Evolutionary conservation across 2,329 filamentous ascomycete genomes (phyloP).

Genomic region (Sporothrix dimorphospora): DNA sequence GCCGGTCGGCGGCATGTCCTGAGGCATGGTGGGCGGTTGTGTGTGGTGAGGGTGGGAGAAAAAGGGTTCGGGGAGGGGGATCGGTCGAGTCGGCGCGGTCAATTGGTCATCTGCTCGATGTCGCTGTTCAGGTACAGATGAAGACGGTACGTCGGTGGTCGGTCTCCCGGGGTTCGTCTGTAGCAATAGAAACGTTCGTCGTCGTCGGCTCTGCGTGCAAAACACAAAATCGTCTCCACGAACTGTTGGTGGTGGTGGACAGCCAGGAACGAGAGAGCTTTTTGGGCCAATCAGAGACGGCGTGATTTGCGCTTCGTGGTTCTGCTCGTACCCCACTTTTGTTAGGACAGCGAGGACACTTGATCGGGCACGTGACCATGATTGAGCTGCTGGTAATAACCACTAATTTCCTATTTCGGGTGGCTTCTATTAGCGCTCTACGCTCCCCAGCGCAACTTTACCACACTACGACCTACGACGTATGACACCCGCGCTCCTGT

Average conservation of each 20-base stretch:
- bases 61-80: background rate
- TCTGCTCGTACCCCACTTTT: background rate
- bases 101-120: slow-evolving; percentile 7
- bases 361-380: background rate
- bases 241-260: background rate
- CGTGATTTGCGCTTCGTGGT: background rate
- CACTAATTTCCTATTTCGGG: background rate
- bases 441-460: no score
- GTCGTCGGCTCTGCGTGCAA: slow-evolving; percentile 4
- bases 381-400: background rate
- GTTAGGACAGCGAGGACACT: no score
- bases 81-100: background rate
- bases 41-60: background rate
- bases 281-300: slow-evolving; percentile 23
- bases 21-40: slow-evolving; percentile 70
- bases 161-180: slow-evolving; percentile 1
- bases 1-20: slow-evolving; percentile 94
- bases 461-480: no score
- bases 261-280: slow-evolving; percentile 7
- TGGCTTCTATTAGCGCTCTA: no score
- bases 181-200: background rate
- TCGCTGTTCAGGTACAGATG: background rate
- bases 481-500: no score
- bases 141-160: background rate
- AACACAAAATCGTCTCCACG: slow-evolving; percentile 11